Conservation (phyloP, 768 basidiomycete genomes). For the Boletus fagicola region DNA sequence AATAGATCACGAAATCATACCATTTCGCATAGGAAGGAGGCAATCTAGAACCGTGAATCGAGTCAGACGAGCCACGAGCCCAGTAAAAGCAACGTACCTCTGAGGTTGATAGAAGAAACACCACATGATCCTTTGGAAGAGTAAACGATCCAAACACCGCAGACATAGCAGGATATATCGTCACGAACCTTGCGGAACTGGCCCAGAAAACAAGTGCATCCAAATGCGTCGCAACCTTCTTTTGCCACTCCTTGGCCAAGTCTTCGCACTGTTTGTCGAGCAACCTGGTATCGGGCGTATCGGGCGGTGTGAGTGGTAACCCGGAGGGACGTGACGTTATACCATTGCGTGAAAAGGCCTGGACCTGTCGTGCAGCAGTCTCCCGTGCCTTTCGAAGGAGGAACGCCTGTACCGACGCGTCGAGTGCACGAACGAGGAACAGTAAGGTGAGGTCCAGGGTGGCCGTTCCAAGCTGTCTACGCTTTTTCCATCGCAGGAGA, state of each 20-base stretch:
- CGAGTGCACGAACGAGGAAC: conserved; percentile 66
- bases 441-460: conserved; percentile 70
- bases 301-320: not conserved
- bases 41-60: conserved; percentile 30
- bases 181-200: conserved; percentile 65
- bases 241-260: conserved; percentile 29
- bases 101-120: conserved; percentile 79
- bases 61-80: not conserved
- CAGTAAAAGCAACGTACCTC: conserved; percentile 41
- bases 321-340: not conserved
- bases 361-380: not conserved
- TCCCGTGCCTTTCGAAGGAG: conserved; percentile 35
- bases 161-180: not conserved
- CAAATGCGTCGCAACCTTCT: conserved; percentile 43
- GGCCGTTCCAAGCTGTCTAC: conserved; percentile 8
- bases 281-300: not conserved
- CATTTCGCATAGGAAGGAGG: conserved; percentile 59
- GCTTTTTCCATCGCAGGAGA: conserved; percentile 54
- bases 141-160: not conserved
- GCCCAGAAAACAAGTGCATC: conserved; percentile 78
- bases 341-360: not conserved
- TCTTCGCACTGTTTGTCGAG: conserved; percentile 21
- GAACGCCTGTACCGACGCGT: conserved; percentile 53
- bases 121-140: conserved; percentile 73
- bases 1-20: conserved; percentile 21